phyloP scores from a whole-genome alignment of 1,139 yeast species.

The Suhomyces chickasaworum region DNA sequence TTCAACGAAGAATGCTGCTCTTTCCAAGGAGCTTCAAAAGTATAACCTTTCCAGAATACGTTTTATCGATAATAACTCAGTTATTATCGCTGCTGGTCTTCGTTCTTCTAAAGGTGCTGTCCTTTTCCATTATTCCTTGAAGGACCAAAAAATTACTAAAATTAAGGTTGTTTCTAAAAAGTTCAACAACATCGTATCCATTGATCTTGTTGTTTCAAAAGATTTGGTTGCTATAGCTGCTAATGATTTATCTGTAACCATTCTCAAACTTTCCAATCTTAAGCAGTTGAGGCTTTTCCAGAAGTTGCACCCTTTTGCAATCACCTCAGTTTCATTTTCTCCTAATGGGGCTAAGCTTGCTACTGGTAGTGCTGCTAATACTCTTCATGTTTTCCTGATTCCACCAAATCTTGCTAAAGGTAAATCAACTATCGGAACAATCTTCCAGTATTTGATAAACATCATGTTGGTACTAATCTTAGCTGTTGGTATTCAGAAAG shows the following conservation, averaged over 20 bases:
- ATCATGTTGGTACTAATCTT: slow-evolving; percentile 50
- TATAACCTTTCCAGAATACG: slow-evolving; percentile 58
- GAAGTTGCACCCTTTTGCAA: slow-evolving; percentile 76
- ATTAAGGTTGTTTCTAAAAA: slow-evolving; percentile 51
- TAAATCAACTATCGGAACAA: slow-evolving; percentile 44
- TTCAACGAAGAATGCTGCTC: slow-evolving; percentile 25
- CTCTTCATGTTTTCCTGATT: slow-evolving; percentile 62
- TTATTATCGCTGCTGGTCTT: slow-evolving; percentile 59
- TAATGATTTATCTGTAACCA: slow-evolving; percentile 67
- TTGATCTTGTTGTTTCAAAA: slow-evolving; percentile 51
- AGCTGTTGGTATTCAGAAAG: slow-evolving; percentile 46
- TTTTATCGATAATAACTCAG: slow-evolving; percentile 54
- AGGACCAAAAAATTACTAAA: slow-evolving; percentile 44
- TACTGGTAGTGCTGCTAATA: slow-evolving; percentile 79
- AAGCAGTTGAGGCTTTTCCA: slow-evolving; percentile 51
- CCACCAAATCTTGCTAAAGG: slow-evolving; percentile 55
- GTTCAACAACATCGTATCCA: slow-evolving; percentile 67
- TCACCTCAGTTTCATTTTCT: slow-evolving; percentile 72
- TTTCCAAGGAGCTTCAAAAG: slow-evolving; percentile 31
- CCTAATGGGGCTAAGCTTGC: slow-evolving; percentile 71
- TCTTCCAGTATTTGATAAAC: slow-evolving; percentile 43
- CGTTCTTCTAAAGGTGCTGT: slow-evolving; percentile 44
- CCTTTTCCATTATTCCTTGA: slow-evolving; percentile 44
- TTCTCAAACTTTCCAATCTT: slow-evolving; percentile 55
- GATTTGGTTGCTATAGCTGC: slow-evolving; percentile 72